Conservation (phyloP, 257 asterid species). For the Verbena officinalis region DNA sequence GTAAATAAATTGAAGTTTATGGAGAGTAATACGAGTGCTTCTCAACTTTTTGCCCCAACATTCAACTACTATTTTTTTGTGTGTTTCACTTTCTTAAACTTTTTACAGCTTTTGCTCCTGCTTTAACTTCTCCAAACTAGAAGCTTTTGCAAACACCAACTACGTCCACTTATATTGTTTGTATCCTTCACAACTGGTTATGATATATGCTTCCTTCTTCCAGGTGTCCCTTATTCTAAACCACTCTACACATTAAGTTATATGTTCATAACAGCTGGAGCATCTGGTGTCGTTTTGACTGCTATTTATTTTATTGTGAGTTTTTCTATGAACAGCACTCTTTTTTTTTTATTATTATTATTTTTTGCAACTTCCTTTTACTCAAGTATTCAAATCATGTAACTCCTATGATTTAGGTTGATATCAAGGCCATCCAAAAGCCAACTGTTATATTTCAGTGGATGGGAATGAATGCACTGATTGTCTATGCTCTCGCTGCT, state of each 20-base stretch:
- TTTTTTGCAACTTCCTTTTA: not conserved
- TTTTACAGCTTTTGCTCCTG: no score
- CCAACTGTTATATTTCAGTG: conserved; percentile 74
- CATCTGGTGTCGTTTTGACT: conserved; percentile 67
- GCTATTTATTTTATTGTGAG: conserved; percentile 70
- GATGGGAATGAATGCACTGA: conserved; percentile 97
- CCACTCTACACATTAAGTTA: conserved; percentile 87
- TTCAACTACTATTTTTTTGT: no score
- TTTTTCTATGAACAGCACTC: conserved; percentile 16
- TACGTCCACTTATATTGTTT: conserved; percentile 12
- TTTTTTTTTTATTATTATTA: no score
- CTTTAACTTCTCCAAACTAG: no score
- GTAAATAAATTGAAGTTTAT: no score
- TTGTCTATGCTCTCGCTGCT: conserved; percentile 88
- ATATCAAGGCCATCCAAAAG: conserved; percentile 57
- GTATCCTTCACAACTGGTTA: conserved; percentile 9
- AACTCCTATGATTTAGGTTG: conserved; percentile 58
- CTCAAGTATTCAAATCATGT: conserved; percentile 8
- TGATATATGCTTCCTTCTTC: conserved; percentile 26
- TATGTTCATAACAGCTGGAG: conserved; percentile 81
- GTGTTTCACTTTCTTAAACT: no score
- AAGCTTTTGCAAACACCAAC: no score
- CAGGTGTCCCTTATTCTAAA: conserved; percentile 85
- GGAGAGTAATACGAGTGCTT: no score
- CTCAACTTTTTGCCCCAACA: no score